A percentile compares a stretch with the other conserved stretches of the same genome.
phyloP scores from a whole-genome alignment of 306 rosid genomes.

The Begonia masoniana region DNA sequence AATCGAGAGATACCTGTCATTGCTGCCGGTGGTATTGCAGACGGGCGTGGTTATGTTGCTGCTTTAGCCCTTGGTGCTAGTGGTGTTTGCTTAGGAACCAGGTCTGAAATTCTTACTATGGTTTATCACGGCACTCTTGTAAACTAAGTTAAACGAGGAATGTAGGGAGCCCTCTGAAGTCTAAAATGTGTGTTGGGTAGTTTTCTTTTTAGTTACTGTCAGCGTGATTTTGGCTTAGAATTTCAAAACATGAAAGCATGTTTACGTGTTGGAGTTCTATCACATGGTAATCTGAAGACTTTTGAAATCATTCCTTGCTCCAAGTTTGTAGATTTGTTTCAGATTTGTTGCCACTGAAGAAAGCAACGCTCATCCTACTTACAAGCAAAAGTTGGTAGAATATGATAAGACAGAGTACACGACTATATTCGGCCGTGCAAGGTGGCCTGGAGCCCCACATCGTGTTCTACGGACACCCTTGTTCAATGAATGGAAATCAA shows the following conservation, averaged over 20 bases:
- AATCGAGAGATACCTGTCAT: slow-evolving; percentile 52
- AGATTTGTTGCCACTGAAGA: slow-evolving; percentile 75
- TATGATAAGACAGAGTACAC: slow-evolving; percentile 55
- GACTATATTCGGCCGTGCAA: slow-evolving; percentile 58
- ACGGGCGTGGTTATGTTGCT: slow-evolving; percentile 78
- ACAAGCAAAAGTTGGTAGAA: slow-evolving; percentile 64
- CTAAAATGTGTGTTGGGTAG: too few relatives aligned
- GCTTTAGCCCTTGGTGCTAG: slow-evolving; percentile 84
- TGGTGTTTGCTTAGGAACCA: slow-evolving; percentile 67
- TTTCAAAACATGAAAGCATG: too few relatives aligned
- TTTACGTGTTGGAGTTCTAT: too few relatives aligned
- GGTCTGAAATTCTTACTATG: slow-evolving; percentile 28
- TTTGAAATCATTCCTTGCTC: too few relatives aligned
- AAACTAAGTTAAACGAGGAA: too few relatives aligned
- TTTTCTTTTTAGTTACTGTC: too few relatives aligned
- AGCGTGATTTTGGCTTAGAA: too few relatives aligned
- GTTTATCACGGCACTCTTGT: neutral
- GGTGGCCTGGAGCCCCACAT: slow-evolving; percentile 75
- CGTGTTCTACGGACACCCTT: slow-evolving; percentile 65
- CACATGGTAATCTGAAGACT: too few relatives aligned
- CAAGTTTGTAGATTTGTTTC: too few relatives aligned
- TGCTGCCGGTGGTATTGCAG: slow-evolving; percentile 76
- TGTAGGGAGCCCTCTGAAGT: too few relatives aligned
- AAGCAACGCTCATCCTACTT: slow-evolving; percentile 71
- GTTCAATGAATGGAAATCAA: slow-evolving; percentile 51